Conservation (phyloP, 1,284 basidiomycete genomes). For the Dichomitus squalens region DNA sequence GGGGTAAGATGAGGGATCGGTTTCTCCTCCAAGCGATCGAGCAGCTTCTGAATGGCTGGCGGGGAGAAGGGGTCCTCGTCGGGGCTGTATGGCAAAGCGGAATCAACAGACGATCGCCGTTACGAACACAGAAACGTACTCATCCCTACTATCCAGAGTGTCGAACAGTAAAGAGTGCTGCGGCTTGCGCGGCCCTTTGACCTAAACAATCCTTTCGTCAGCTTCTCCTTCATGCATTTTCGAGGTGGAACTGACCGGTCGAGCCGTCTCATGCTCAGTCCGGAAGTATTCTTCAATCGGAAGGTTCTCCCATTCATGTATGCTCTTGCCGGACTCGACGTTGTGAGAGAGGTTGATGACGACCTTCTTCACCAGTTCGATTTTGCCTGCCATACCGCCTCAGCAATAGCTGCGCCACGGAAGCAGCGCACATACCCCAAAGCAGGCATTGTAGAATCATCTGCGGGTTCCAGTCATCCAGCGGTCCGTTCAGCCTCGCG, state of each 20-base stretch:
- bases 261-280: conserved; percentile 31
- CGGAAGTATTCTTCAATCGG: conserved; percentile 58
- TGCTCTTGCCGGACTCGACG: conserved; percentile 32
- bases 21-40: conserved; percentile 63
- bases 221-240: background rate
- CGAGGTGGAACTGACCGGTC: conserved; percentile 23
- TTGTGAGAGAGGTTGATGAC: conserved; percentile 65
- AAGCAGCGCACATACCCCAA: conserved; percentile 65
- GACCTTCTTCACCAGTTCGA: conserved; percentile 82
- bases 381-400: conserved; percentile 60
- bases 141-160: conserved; percentile 35
- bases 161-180: conserved; percentile 52
- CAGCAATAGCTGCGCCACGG: background rate
- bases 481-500: conserved; percentile 79
- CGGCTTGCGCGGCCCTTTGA: conserved; percentile 30
- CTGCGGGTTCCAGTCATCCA: conserved; percentile 90
- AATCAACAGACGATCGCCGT: background rate
- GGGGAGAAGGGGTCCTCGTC: conserved; percentile 69
- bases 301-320: conserved; percentile 47
- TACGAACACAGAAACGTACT: conserved; percentile 38
- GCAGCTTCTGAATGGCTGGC: conserved; percentile 58
- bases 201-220: conserved; percentile 4
- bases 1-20: conserved; percentile 72
- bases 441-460: conserved; percentile 89
- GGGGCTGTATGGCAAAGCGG: conserved; percentile 17